Evolutionary conservation across 768 basidiomycete species (phyloP), one percentile per base, ranked within the genome.

Genomic region (Coprinopsis strossmayeri): DNA sequence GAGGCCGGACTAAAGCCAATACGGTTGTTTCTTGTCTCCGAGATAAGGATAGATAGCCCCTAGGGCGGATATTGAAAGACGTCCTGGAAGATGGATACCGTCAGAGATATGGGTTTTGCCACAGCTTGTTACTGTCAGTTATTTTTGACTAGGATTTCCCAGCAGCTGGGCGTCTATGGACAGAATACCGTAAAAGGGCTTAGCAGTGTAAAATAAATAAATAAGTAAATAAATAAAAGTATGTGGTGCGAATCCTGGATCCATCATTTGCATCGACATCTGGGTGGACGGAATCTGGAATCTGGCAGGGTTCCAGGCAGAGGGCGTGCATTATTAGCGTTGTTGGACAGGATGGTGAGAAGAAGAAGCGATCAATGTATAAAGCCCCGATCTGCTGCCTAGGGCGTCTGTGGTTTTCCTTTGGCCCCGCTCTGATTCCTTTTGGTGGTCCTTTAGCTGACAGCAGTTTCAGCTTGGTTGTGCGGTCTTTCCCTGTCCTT

Each of bases 401-500:
- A 32, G 5, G 25, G 5, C 13, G 12, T 18, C n/a, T 4, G 7
- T 4, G 26, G 3, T 5, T 45, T 28, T 20, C 43, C 28, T 32
- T 17, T 9, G 43, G 27, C 43, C 43, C 11, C 20, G 23, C 11
- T 17, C 24, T 32, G 9, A 15, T 32, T 32, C 9, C 30, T 32
- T 32, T 32, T 7, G 30, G 15, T 15, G 30, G 15, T 15, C 9
- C 9, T 15, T 15, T 32, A 7, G 30, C 7, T 15, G 30, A 32
- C 30, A 15, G 15, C 30, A 15, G 15, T 7, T 40, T 38, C 38
- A 25, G 12, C 30, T 28, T 48, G 5, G 37, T 41, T 34, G 30
- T 40, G 30, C n/a, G 47, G 21, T 49, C 55, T 55, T 42, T 46
- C 51, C 41, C 48, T 34, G 27, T 39, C 35, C 54, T 44, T 38